These are phyloP conservation scores for Chamaenerion angustifolium DNA, from an alignment of 345 rosid genomes.

Conservation along the genomic window DNA sequence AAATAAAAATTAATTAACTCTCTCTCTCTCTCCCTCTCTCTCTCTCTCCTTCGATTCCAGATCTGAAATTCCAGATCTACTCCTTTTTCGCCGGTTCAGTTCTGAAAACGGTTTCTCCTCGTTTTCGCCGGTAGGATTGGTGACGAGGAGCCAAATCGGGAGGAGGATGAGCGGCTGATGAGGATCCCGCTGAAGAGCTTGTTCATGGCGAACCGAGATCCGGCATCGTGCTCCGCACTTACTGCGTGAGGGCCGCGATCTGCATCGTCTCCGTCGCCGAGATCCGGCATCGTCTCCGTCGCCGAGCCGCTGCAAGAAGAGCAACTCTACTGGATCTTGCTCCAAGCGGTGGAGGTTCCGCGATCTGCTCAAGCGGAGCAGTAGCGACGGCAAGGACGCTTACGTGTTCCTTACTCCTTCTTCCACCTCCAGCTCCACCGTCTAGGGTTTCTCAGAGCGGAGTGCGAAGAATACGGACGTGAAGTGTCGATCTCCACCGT, in stretches of 20 bases:
- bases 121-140: not conserved
- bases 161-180: constrained; percentile 7
- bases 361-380: no score
- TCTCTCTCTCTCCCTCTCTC: no score
- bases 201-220: constrained; percentile 27
- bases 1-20: no score
- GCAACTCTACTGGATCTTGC: constrained; percentile 56
- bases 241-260: constrained; percentile 67
- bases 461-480: no score
- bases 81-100: no score
- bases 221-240: constrained; percentile 38
- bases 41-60: no score
- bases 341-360: no score
- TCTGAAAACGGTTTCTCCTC: no score
- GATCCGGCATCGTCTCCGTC: constrained; percentile 33
- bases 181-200: constrained; percentile 31
- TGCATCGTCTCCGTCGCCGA: no score
- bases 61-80: no score
- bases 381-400: no score
- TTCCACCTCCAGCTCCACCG: not conserved
- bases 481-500: no score
- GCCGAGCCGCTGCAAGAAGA: constrained; percentile 48
- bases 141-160: not conserved
- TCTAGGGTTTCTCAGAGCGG: constrained; percentile 9
- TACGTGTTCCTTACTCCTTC: constrained; percentile 14